phyloP scores from a whole-genome alignment of 352 stramenopile species.

The Phytophthora sp. region DNA sequence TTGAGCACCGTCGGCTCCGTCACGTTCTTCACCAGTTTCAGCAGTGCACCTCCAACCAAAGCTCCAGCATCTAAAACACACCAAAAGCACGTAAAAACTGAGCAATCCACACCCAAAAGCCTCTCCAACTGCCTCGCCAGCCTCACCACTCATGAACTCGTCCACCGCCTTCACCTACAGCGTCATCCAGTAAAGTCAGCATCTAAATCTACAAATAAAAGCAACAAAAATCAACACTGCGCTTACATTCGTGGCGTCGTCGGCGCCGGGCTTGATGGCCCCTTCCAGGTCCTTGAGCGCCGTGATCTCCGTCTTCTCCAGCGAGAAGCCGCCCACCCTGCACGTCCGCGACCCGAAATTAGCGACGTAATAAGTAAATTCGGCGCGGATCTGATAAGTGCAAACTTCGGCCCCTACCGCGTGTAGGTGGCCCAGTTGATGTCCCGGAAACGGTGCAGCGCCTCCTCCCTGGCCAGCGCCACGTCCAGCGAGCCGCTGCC shows the following conservation, averaged over 20 bases:
- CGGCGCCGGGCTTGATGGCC: constrained; percentile 66
- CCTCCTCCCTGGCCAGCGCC: constrained; percentile 77
- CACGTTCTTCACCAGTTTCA: constrained; percentile 90
- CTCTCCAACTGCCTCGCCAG: neutral
- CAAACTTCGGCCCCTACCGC: constrained; percentile 42
- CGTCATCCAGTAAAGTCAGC: no score
- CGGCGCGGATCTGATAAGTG: neutral
- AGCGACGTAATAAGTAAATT: constrained; percentile 6
- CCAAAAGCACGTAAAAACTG: no score
- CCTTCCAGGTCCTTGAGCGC: constrained; percentile 86
- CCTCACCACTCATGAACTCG: constrained; percentile 65
- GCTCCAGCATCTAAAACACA: constrained; percentile 57
- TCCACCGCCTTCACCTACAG: constrained; percentile 70
- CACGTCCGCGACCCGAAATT: neutral
- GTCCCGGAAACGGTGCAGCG: constrained; percentile 86
- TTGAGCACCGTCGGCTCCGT: constrained; percentile 88
- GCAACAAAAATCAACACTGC: no score
- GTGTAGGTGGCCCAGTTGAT: constrained; percentile 92
- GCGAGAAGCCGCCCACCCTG: constrained; percentile 78
- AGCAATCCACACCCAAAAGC: neutral
- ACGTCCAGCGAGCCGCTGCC: constrained; percentile 71
- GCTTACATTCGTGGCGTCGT: constrained; percentile 60
- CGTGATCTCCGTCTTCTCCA: constrained; percentile 87
- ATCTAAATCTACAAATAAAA: no score
- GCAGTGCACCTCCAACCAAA: constrained; percentile 63